phyloP scores from a whole-genome alignment of 257 asterid species.

The Lantana camara region DNA sequence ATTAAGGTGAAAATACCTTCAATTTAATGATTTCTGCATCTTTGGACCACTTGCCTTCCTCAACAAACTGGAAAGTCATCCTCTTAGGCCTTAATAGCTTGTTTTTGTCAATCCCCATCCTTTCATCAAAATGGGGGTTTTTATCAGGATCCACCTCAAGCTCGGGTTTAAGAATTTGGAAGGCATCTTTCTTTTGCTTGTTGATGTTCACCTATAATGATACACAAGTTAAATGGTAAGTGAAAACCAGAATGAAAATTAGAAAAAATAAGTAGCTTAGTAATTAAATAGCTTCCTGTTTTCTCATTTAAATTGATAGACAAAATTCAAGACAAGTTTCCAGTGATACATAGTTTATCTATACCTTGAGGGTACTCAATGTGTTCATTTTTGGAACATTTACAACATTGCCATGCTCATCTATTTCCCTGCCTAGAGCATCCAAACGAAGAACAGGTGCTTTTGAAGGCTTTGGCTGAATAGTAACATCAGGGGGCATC shows the following conservation, averaged over 20 bases:
- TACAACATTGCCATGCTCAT: slow-evolving; percentile 90
- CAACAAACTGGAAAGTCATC: slow-evolving; percentile 86
- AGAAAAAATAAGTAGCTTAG: neutral
- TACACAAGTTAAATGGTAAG: neutral
- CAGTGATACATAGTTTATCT: neutral
- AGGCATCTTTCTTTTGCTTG: slow-evolving; percentile 94
- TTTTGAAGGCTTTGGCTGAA: slow-evolving; percentile 90
- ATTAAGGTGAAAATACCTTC: slow-evolving; percentile 51
- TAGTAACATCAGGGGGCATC: slow-evolving; percentile 64
- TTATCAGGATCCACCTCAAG: slow-evolving; percentile 87
- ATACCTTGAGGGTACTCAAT: slow-evolving; percentile 94
- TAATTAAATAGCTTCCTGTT: neutral
- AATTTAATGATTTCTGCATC: slow-evolving; percentile 83
- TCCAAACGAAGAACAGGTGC: slow-evolving; percentile 95
- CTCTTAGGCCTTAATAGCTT: slow-evolving; percentile 92
- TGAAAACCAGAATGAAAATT: neutral
- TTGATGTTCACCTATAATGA: slow-evolving; percentile 80
- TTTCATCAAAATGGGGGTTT: slow-evolving; percentile 86
- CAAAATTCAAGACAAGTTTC: neutral
- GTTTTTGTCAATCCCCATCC: slow-evolving; percentile 81
- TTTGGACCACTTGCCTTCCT: slow-evolving; percentile 98
- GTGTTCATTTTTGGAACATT: slow-evolving; percentile 72
- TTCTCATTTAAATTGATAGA: neutral
- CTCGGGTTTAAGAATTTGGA: slow-evolving; percentile 95
- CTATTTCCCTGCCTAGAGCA: slow-evolving; percentile 93